phyloP scores from a whole-genome alignment of 2,329 filamentous ascomycete genomes.

The Exophiala xenobiotica region DNA sequence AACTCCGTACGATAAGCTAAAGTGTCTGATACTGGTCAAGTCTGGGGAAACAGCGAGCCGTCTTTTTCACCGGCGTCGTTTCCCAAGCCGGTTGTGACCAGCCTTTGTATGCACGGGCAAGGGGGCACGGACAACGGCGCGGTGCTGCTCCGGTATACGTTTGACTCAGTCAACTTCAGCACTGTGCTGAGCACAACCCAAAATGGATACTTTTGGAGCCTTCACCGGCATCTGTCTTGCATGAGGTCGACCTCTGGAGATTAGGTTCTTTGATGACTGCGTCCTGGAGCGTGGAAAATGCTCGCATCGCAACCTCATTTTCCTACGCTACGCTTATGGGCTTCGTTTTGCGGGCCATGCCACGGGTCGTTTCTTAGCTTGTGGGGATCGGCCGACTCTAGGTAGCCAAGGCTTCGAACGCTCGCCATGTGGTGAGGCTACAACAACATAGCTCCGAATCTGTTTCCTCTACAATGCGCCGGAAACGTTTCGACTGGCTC shows the following conservation, averaged over 20 bases:
- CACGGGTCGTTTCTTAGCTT: neutral
- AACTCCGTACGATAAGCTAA: neutral
- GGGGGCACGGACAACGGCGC: slow-evolving; percentile 3
- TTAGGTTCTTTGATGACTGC: no score
- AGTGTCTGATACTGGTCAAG: slow-evolving; percentile 4
- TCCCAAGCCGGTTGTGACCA: neutral
- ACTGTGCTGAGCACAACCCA: no score
- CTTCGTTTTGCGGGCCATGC: neutral
- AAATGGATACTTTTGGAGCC: no score
- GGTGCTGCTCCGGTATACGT: neutral
- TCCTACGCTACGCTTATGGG: neutral
- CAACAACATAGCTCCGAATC: neutral
- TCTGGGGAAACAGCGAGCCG: slow-evolving; percentile 19
- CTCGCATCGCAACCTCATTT: neutral
- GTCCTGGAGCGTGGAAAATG: neutral
- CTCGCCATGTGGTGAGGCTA: neutral
- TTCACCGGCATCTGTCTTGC: no score
- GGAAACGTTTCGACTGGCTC: slow-evolving; percentile 5
- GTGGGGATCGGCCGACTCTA: no score
- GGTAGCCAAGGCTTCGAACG: neutral
- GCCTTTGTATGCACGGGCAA: neutral
- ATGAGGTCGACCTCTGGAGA: no score
- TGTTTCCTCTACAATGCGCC: slow-evolving; percentile 5
- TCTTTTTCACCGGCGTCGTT: slow-evolving; percentile 4
- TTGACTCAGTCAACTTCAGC: no score